Evolutionary conservation across 768 basidiomycete species (phyloP).

Genomic region (Leccinum truebloodii): DNA sequence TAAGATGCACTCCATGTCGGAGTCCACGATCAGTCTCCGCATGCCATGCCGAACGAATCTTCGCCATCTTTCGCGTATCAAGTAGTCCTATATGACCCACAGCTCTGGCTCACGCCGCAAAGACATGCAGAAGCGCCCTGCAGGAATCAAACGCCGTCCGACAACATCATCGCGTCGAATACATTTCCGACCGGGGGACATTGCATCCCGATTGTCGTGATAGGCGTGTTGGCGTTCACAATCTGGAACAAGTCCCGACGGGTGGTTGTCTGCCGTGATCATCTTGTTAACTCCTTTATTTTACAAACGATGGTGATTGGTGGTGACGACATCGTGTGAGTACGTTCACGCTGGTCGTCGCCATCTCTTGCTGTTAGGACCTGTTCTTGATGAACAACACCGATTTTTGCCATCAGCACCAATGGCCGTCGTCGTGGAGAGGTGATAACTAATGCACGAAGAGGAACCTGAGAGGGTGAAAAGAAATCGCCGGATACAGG

Average conservation of each 20-base stretch:
- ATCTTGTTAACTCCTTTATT: constrained; percentile 1
- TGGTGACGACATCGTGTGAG: no score
- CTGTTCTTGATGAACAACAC: no score
- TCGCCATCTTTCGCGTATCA: background rate
- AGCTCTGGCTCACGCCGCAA: background rate
- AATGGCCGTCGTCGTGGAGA: no score
- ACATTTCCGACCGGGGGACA: background rate
- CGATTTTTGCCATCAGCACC: no score
- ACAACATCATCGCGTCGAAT: background rate
- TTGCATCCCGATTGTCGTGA: background rate
- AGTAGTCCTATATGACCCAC: background rate
- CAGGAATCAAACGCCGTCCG: background rate
- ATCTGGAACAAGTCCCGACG: background rate
- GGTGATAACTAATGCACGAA: no score
- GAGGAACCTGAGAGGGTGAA: no score
- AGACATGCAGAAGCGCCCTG: background rate
- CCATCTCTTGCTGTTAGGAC: no score
- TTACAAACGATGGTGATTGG: background rate
- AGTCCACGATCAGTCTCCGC: background rate
- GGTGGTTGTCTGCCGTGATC: background rate
- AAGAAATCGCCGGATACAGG: no score
- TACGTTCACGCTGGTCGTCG: no score
- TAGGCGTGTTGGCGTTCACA: background rate
- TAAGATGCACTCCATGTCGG: background rate
- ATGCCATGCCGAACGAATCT: background rate